Conservation (phyloP, 75 land plant species). For the Larix kaempferi region DNA sequence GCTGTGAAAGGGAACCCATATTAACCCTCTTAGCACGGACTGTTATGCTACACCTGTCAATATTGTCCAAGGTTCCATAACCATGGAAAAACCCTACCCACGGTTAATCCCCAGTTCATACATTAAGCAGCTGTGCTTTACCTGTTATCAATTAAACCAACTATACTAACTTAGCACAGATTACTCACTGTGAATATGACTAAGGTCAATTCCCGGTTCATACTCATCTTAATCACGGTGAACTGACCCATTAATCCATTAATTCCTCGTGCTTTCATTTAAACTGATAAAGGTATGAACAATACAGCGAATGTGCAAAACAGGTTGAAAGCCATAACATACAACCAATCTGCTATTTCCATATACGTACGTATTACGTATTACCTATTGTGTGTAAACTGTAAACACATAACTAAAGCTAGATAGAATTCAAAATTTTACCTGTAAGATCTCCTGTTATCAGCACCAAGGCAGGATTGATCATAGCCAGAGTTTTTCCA, state of each 20-base stretch:
- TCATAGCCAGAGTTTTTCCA: slow-evolving; percentile 56
- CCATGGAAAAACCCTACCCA: too few species aligned
- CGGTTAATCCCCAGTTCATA: too few species aligned
- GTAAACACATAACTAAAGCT: not conserved
- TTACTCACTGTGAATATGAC: too few species aligned
- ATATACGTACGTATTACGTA: not conserved
- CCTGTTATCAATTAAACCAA: too few species aligned
- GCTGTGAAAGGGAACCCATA: too few species aligned
- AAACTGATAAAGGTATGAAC: not conserved
- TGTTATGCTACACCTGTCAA: too few species aligned
- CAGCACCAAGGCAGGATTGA: slow-evolving; percentile 89
- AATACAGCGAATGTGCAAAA: not conserved
- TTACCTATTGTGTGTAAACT: too few species aligned
- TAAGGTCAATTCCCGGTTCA: not conserved
- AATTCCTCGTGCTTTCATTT: not conserved
- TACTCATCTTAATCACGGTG: too few species aligned
- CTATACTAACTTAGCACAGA: too few species aligned
- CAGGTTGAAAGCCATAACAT: not conserved
- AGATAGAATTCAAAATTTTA: not conserved
- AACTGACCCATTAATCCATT: not conserved
- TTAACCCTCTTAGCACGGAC: too few species aligned
- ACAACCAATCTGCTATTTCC: not conserved
- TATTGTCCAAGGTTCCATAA: too few species aligned
- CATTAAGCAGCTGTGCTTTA: too few species aligned
- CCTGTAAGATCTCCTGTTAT: slow-evolving; percentile 99